Evolutionary conservation across 2,329 filamentous ascomycete species (phyloP), one percentile per base, ranked within the genome.

Genomic region (Colletotrichum cereale): DNA sequence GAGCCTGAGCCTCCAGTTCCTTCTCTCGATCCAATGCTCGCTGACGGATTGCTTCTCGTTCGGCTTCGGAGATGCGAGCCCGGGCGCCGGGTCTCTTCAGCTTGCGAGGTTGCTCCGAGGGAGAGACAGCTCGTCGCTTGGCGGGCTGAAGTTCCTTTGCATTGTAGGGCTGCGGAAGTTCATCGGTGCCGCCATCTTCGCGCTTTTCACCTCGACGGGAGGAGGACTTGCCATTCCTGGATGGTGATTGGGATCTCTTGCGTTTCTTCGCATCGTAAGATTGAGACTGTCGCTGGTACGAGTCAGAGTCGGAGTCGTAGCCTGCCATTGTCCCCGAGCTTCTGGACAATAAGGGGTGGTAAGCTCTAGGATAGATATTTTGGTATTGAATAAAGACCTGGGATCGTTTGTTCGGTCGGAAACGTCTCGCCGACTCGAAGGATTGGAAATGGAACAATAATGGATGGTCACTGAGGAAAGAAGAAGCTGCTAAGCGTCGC

Each of bases 61-160:
- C 90, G 38, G 88, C 82, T 66, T 89, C 89, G 40, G 89, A 89
- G 73, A 96, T 90, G 73, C 93, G 88, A 16, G 90, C 88, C 66
- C 90, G 87, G 71, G 89, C 87, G 5, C 90, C 90, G 1, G 92
- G 92, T 6, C 91, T 88, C 80, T 94, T 94, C 66, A 87, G 87
- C 79, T 90, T 92, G 62, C 91, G 89, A 12, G 89, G 89, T 48
- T 84, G 80, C 11, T 86, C 85, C 2, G 88, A 89, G 44, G 84
- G 82, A 2, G 88, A 90, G 21, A 88, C 79, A 70, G 86, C 85
- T 60, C 88, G 87, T 76, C 89, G 87, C 79, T 90, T 90, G 34
- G 88, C 87, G 1, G 87, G 84, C 74, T 89, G 87, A 29, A 90
- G 84, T 52, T 84, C 84, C 74, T 86, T 87, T 29, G 88, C 88